Percentiles rank a stretch among this genome's conserved stretches.
Evolutionary conservation across 2,329 filamentous ascomycete genomes (phyloP).

Genomic region (Sporothrix curviconia): DNA sequence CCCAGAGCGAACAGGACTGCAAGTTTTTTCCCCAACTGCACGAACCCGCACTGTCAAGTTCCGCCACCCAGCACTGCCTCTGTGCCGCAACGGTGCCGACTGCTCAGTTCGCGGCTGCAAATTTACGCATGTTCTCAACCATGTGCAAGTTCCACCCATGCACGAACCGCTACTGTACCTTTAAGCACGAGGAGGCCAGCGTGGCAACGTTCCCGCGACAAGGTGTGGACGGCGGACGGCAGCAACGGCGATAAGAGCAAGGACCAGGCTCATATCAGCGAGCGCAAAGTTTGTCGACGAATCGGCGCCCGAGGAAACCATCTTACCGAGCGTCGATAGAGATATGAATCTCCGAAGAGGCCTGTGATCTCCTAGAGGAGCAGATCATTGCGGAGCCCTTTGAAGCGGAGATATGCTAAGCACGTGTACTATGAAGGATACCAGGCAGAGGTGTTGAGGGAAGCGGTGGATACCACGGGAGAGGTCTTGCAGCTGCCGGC

Average conservation of each 20-base stretch:
- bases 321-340: constrained; percentile 49
- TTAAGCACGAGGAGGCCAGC: constrained; percentile 86
- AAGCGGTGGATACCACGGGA: too few species aligned
- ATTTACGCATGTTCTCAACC: constrained; percentile 78
- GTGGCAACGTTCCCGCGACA: constrained; percentile 76
- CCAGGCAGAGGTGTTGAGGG: background rate
- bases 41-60: constrained; percentile 83
- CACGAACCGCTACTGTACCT: constrained; percentile 78
- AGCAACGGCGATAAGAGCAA: constrained; percentile 22
- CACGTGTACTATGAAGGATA: background rate
- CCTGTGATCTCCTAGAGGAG: constrained; percentile 14
- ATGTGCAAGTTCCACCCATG: constrained; percentile 90
- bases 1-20: constrained; percentile 80
- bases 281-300: constrained; percentile 82
- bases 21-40: constrained; percentile 88
- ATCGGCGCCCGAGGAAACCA: constrained; percentile 60
- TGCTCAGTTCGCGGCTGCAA: constrained; percentile 78
- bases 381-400: constrained; percentile 4
- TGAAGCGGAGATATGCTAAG: background rate
- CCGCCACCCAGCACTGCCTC: constrained; percentile 77
- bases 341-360: constrained; percentile 33
- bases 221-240: constrained; percentile 73
- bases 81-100: constrained; percentile 85
- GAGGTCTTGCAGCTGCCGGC: background rate
- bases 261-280: constrained; percentile 65